Evolutionary conservation across 306 rosid genomes (phyloP).

Genomic region (Malus sylvestris): DNA sequence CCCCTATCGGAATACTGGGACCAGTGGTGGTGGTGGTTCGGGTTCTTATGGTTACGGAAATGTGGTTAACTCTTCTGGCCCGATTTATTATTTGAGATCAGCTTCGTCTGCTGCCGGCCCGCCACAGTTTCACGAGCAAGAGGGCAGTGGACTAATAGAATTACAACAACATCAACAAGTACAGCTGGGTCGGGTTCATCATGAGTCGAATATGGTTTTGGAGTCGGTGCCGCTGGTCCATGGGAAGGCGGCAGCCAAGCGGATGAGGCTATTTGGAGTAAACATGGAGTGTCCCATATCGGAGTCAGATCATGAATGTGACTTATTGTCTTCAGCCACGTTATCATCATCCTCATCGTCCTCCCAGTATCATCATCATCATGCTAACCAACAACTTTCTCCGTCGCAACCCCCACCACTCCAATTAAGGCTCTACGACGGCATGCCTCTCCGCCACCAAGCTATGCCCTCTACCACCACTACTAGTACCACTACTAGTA

Average conservation of each 20-base stretch:
- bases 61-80: slow-evolving; percentile 5
- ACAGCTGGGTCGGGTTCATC: not conserved
- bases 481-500: not conserved
- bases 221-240: slow-evolving; percentile 39
- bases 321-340: slow-evolving; percentile 7
- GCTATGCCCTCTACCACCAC: not conserved
- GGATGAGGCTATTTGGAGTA: slow-evolving; percentile 43
- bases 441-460: slow-evolving; percentile 19
- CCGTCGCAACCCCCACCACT: not conserved
- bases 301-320: slow-evolving; percentile 24
- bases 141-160: not conserved
- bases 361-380: not conserved
- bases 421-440: slow-evolving; percentile 32
- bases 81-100: slow-evolving; percentile 21
- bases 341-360: not conserved
- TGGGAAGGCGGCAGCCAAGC: slow-evolving; percentile 31
- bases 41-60: slow-evolving; percentile 17
- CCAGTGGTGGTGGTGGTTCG: not conserved
- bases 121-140: not conserved
- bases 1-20: slow-evolving; percentile 6
- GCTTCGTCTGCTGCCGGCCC: not conserved
- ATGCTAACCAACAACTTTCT: not conserved
- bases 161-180: not conserved
- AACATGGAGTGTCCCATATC: slow-evolving; percentile 41
- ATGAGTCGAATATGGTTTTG: slow-evolving; percentile 18